Conservation (phyloP, 2,329 filamentous ascomycete species). For the Beauveria pseudobassiana region DNA sequence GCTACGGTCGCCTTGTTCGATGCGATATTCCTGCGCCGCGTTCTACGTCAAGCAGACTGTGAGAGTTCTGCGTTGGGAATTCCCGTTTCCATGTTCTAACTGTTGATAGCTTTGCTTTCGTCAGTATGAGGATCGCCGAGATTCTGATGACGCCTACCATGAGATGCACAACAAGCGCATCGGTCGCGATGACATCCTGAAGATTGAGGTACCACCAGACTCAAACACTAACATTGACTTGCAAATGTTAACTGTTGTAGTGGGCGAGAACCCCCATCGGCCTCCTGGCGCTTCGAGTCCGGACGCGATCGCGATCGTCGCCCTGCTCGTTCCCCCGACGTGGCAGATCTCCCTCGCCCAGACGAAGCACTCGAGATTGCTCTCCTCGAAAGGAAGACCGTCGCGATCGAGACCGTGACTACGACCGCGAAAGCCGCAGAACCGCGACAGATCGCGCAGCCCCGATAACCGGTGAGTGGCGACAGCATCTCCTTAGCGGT, state of each 20-base stretch:
- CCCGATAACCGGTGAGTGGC: conserved; percentile 49
- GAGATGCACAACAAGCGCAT: conserved; percentile 99
- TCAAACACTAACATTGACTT: background rate
- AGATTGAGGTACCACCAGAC: conserved; percentile 75
- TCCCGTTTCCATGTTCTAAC: background rate
- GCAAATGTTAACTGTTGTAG: conserved; percentile 37
- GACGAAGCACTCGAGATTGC: conserved; percentile 69
- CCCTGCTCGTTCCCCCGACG: conserved; percentile 55
- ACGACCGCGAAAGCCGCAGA: conserved; percentile 67
- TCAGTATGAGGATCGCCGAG: conserved; percentile 96
- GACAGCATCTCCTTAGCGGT: conserved; percentile 6
- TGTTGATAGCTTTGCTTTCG: conserved; percentile 74
- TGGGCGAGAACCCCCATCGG: conserved; percentile 96
- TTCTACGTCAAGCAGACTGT: conserved; percentile 91
- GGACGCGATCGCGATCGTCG: conserved; percentile 68
- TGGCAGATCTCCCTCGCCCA: conserved; percentile 70
- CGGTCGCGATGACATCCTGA: conserved; percentile 87
- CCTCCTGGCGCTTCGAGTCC: conserved; percentile 96
- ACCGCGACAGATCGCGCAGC: conserved; percentile 69
- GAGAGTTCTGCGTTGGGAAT: conserved; percentile 48
- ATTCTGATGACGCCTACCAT: conserved; percentile 97
- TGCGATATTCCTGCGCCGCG: conserved; percentile 97
- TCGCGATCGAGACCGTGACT: conserved; percentile 70
- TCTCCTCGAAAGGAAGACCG: conserved; percentile 87
- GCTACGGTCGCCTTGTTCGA: conserved; percentile 94